Base-by-base conservation (phyloP, 345 rosid genomes). In the Eucalyptus fibrosa region DNA sequence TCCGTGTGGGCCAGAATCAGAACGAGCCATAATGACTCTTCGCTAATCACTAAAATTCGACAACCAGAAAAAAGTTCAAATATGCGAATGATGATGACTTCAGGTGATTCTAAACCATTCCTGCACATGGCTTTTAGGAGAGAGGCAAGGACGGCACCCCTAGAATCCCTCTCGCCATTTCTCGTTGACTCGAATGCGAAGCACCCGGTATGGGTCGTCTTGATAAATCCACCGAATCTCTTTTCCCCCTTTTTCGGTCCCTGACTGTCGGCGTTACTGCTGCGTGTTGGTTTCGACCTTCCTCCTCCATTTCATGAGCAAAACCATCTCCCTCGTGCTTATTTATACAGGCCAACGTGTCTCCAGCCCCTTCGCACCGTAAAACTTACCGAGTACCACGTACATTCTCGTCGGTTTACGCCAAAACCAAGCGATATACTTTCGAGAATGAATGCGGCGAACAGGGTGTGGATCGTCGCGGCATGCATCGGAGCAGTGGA, bases 401-500 rank as follows among this genome's bases (percentile, higher is more conserved):
- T 8, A 44, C 14, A 40, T 32, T 59, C 34, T 50, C 51, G 5
- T 45, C 42, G 72, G 32, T 3, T 87, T 32, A 55, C 28, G 53
- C 72, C 32, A 5, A 24, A 5, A n/a, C 55, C 50, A 51, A 34
- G 23, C 19, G 15, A 42, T 53, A 37, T 47, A 62, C 42, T 23
- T 45, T 13, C 32, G 13, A 50, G 55, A 49, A 88, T 88, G 89
- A 50, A 67, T 42, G 67, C 62, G 15, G 89, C 21, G 23, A 24
- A n/a, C 67, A 72, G 89, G 86, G 86, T 45, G 4, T 72, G 86
- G 89, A 86, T 86, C 5, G 88, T 87, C 13, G 93, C 90, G 5
- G 89, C 90, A 28, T 86, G 86, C 40, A 88, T 90, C 23, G 91
- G 89, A 2, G 59, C 67, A 0, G 93, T 89, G 13, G 93, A 89